phyloP scores from a whole-genome alignment of 164 flowering plant species.

The Berberis thunbergii region DNA sequence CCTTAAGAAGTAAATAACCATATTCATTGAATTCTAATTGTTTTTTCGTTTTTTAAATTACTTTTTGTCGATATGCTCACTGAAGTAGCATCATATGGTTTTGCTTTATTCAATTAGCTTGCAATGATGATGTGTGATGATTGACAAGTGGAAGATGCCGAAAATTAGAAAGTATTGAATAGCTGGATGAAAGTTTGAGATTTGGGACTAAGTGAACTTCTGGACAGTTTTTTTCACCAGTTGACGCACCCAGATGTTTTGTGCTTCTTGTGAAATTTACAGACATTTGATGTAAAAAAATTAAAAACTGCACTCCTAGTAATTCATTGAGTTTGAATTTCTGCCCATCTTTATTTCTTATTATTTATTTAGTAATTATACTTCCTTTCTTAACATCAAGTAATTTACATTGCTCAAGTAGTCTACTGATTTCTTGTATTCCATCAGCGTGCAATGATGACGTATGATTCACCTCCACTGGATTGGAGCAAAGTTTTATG shows the following conservation, averaged over 20 bases:
- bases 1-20: background rate
- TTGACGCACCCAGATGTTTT: slow-evolving; percentile 8
- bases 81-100: slow-evolving; percentile 19
- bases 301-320: background rate
- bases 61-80: background rate
- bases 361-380: background rate
- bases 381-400: background rate
- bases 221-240: background rate
- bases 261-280: slow-evolving; percentile 4
- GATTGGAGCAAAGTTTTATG: slow-evolving; percentile 16
- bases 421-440: slow-evolving; percentile 18
- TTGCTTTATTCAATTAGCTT: slow-evolving; percentile 39
- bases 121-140: slow-evolving; percentile 64
- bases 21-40: background rate
- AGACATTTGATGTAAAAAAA: slow-evolving; percentile 6
- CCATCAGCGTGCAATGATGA: slow-evolving; percentile 39
- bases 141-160: slow-evolving; percentile 20
- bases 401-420: slow-evolving; percentile 1
- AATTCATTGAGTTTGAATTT: slow-evolving; percentile 1
- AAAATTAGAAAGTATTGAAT: slow-evolving; percentile 23
- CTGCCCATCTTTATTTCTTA: background rate
- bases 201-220: slow-evolving; percentile 11
- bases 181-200: slow-evolving; percentile 21
- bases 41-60: too few species aligned
- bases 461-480: slow-evolving; percentile 22